A percentile compares a stretch with the other conserved stretches of the same genome.
Conservation (phyloP, 805 yeast genomes). For the Yamadazyma tumulicola region DNA sequence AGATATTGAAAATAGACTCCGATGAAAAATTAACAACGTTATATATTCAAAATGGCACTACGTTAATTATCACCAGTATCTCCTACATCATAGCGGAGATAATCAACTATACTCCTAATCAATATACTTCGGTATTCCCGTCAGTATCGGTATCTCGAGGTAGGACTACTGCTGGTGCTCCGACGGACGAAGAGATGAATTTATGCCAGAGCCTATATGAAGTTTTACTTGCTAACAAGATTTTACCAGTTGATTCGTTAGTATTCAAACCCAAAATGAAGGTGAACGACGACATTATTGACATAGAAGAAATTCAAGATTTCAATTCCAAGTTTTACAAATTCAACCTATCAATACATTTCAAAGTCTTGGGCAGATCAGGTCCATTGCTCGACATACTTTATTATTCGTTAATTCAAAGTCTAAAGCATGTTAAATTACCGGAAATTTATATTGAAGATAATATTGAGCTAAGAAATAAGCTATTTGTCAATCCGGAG, state of each 20-base stretch:
- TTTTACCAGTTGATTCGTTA: constrained; percentile 37
- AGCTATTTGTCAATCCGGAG: constrained; percentile 6
- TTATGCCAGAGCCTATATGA: constrained; percentile 65
- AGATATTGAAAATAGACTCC: constrained; percentile 27
- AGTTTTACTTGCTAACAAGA: constrained; percentile 52
- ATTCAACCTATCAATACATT: constrained; percentile 62
- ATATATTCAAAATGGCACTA: constrained; percentile 13
- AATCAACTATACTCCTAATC: constrained; percentile 8
- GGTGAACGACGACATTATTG: constrained; percentile 6
- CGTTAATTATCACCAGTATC: constrained; percentile 11
- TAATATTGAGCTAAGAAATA: constrained; percentile 2
- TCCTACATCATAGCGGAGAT: constrained; percentile 9
- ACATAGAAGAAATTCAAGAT: constrained; percentile 7
- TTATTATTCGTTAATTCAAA: constrained; percentile 63
- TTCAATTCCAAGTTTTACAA: constrained; percentile 17
- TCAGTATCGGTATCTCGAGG: constrained; percentile 77
- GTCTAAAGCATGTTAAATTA: constrained; percentile 54
- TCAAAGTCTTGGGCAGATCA: constrained; percentile 72
- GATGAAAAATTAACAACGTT: constrained; percentile 14
- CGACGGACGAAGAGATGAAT: constrained; percentile 82
- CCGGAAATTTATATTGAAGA: constrained; percentile 53
- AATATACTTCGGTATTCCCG: constrained; percentile 53
- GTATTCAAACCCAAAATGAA: constrained; percentile 24
- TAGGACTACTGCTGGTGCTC: constrained; percentile 73
- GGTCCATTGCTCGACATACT: constrained; percentile 81